These are phyloP conservation scores for Beauveria australis DNA, from an alignment of 2,329 filamentous ascomycete species.

Conservation along the genomic window DNA sequence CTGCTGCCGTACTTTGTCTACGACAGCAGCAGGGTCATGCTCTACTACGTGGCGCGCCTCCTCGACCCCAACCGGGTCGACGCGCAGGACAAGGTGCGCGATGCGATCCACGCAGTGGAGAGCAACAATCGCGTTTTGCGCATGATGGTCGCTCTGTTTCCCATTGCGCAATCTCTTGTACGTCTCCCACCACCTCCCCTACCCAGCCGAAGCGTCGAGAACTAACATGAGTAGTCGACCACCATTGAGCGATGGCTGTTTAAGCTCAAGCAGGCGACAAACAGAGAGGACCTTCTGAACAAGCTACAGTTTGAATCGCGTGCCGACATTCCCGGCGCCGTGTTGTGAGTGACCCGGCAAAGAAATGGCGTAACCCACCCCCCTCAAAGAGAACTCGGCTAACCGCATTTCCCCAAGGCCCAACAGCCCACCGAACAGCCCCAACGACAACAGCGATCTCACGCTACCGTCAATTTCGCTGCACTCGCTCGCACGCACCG, in stretches of 20 bases:
- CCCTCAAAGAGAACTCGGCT: background rate
- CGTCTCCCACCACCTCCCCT: constrained; percentile 14
- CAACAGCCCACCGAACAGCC: constrained; percentile 14
- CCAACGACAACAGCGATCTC: constrained; percentile 15
- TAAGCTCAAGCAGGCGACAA: constrained; percentile 27
- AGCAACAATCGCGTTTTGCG: constrained; percentile 29
- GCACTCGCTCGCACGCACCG: constrained; percentile 16
- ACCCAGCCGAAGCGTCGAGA: background rate
- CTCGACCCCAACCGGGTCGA: constrained; percentile 28
- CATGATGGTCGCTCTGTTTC: constrained; percentile 30
- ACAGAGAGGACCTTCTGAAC: constrained; percentile 8
- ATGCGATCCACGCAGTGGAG: constrained; percentile 32
- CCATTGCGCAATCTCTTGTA: constrained; percentile 31
- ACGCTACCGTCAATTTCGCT: constrained; percentile 18
- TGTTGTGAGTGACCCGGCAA: constrained; percentile 16
- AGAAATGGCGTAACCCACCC: background rate
- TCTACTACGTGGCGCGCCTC: constrained; percentile 38
- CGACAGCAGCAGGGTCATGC: constrained; percentile 38
- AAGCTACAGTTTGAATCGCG: constrained; percentile 17
- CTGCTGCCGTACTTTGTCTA: constrained; percentile 38
- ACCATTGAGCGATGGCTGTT: constrained; percentile 31
- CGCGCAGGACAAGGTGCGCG: constrained; percentile 27
- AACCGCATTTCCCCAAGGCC: constrained; percentile 1
- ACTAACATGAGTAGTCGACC: constrained; percentile 20
- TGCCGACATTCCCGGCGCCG: constrained; percentile 16